Base-by-base conservation (phyloP, 306 rosid genomes). In the Fragaria nilgerrensis region DNA sequence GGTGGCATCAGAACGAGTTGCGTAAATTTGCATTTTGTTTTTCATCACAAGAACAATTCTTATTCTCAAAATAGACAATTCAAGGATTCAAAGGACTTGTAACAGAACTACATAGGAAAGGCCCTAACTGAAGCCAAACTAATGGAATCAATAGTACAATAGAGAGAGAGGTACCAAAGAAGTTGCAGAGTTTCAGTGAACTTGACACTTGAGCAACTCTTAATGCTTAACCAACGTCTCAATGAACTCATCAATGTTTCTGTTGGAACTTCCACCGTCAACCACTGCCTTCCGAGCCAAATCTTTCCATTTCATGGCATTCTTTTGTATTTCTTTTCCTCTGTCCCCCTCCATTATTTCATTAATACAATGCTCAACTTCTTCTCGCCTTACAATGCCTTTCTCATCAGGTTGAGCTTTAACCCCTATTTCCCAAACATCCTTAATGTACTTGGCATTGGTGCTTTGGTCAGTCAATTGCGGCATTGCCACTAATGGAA, bases 341-440 rank as follows among this genome's bases (percentile, higher is more conserved):
- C 9, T 62, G 41, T 29, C 68, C 4, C n/a, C 41, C 19, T 27
- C 39, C 68, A 62, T 13, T 43, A 62, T 62, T 62, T 62, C 68
- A 62, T 20, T 62, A 14, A 62, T 62, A 32, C 68, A 62, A 29
- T 32, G 68, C 5, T 29, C 68, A 13, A 62, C 11, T 62, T 62
- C 68, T 62, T 62, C 68, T 29, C 8, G 68, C 43, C 68, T 62
- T 29, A 62, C 68, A 13, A 62, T 62, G n/a, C 68, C 68, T 15
- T 62, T 29, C 43, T 62, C 68, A 16, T 62, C 43, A 27, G 20
- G 39, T 62, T 62, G 20, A 32, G 41, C 68, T 62, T 62, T 62
- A 5, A 62, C 41, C 68, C 68, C 68, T 27, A 62, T 2, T 29
- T 62, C 14, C 68, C 68, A 62, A 17, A 62, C 68, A 62, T 62